These are phyloP conservation scores for Solioccasus polychromus DNA, from an alignment of 768 basidiomycete species.

Conservation along the genomic window DNA sequence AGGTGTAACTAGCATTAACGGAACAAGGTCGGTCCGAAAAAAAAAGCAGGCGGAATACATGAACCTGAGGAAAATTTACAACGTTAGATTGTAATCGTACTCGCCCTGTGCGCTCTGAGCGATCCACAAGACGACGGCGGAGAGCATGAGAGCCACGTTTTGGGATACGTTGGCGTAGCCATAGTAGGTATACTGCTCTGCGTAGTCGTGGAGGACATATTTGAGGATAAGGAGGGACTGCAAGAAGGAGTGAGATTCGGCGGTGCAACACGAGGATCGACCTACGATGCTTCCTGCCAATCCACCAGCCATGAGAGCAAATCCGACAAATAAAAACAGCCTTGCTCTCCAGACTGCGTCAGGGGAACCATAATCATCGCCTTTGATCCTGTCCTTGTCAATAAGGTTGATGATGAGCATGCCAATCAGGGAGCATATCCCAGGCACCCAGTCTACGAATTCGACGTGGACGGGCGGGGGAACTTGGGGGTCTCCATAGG, in stretches of 20 bases:
- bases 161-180: constrained; percentile 96
- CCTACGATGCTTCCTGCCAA: constrained; percentile 94
- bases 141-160: constrained; percentile 82
- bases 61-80: constrained; percentile 35
- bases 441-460: constrained; percentile 98
- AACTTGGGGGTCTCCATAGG: constrained; percentile 66
- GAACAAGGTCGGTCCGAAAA: neutral
- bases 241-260: neutral
- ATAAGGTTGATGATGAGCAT: constrained; percentile 92
- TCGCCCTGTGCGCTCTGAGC: constrained; percentile 83
- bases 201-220: constrained; percentile 73
- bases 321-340: constrained; percentile 89
- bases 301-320: constrained; percentile 97
- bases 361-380: constrained; percentile 80
- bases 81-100: constrained; percentile 89
- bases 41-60: constrained; percentile 1
- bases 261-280: constrained; percentile 14
- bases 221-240: constrained; percentile 90
- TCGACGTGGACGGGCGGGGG: constrained; percentile 76
- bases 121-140: constrained; percentile 87
- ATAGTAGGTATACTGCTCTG: constrained; percentile 81
- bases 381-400: constrained; percentile 86
- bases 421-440: constrained; percentile 87
- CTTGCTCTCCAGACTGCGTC: constrained; percentile 89
- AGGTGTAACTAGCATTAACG: constrained; percentile 7